Base-by-base conservation (phyloP, 2,329 filamentous ascomycete genomes). In the Drechslerella stenobrocha region DNA sequence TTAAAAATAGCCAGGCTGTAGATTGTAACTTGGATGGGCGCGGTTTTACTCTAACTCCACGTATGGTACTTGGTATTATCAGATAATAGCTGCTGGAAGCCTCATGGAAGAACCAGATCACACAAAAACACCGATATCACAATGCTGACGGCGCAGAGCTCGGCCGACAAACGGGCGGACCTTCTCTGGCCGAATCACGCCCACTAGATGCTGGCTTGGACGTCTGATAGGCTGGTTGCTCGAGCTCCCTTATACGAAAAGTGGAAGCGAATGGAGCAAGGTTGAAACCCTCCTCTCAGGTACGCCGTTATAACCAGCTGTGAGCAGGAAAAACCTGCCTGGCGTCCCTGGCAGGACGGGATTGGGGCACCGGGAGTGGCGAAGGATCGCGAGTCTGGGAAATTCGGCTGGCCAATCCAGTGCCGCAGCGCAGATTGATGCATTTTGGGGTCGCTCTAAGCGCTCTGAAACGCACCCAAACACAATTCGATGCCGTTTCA, bases 391-490 rank as follows among this genome's bases (percentile, higher is more conserved):
- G 15, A 18, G 8, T 20, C 22, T 9, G 37, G 22, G 32, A 18
- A 30, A 37, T 37, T n/a, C n/a, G n/a, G n/a, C n/a, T n/a, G n/a
- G n/a, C n/a, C n/a, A n/a, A n/a, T n/a, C n/a, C n/a, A n/a, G n/a
- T n/a, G n/a, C n/a, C n/a, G n/a, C n/a, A n/a, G n/a, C n/a, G n/a
- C 59, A 57, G 22, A 42, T 42, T 42, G 22, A 37, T n/a, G n/a
- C 34, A 64, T 57, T 57, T 58, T 55, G 45, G 55, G 63, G 24
- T n/a, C n/a, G n/a, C n/a, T n/a, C n/a, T 67, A 67, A 67, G 63
- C 63, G 63, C 63, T 55, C 45, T 67, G 55, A 60, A 67, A 67
- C 63, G 59, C 50, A 60, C 50, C 55, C 48, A 67, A 67, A 67
- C 63, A 52, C 26, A 11, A 7, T 52, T 32, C 46, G 9, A 18